Base-by-base conservation (phyloP, 2,329 filamentous ascomycete genomes). In the Diaporthe nobilis region DNA sequence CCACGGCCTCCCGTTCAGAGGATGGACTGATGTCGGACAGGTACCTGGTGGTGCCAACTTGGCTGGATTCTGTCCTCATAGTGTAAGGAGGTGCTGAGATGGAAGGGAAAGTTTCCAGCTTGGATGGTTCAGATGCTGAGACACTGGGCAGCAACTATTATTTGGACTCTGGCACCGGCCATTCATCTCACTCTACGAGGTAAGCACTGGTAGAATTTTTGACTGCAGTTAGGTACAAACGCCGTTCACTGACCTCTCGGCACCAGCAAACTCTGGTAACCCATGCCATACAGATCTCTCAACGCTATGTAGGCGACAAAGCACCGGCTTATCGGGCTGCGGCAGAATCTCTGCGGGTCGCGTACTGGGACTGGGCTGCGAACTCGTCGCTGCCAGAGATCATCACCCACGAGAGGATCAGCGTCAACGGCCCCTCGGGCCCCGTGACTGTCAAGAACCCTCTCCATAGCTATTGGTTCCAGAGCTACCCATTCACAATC, bases 91-190 rank as follows among this genome's bases (percentile, higher is more conserved):
- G 58, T n/a, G 55, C 25, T 57, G 71, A 31, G 22, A n/a, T 20
- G 10, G 5, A 17, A n/a, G n/a, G 34, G 1, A 44, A 25, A 15
- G 5, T 13, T 28, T 12, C 22, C n/a, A 15, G 9, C 28, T 58
- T 58, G 47, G 47, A 49, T 39, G 37, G 25, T 39, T 44, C 49
- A 31, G 28, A 34, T 31, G 25, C 49, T 63, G 28, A 71, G 47
- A 49, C 28, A 37, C 20, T 57, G n/a, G 31, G 22, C 55, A 89
- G 88, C 86, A 90, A 80, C 82, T 85, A n/a, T 80, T 87, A 34
- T 89, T 91, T 77, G 79, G 86, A 9, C 81, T 87, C 25, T 92
- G 89, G 90, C 90, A 92, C 80, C 87, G 90, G 8, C 87, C 89
- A 4, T 91, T 89, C 75, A 79, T 90, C 57, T 83, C 86, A 10